phyloP scores from a whole-genome alignment of 345 rosid genomes.

The Combretum micranthum region DNA sequence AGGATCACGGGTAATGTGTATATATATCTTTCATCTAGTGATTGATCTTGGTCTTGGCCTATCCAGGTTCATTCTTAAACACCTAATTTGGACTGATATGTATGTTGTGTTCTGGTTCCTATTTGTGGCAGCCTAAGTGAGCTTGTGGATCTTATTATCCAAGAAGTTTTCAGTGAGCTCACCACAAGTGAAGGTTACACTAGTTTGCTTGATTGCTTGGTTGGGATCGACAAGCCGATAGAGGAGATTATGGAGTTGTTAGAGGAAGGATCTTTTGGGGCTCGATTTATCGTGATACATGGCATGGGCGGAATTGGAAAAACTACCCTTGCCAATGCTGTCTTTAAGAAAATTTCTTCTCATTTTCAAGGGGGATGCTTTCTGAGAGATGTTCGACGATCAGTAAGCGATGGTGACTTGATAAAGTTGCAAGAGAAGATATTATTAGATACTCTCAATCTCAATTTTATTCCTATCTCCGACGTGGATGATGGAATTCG shows the following conservation, averaged over 20 bases:
- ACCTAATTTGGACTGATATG: background rate
- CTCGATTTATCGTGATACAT: too few species aligned
- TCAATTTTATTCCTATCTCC: background rate
- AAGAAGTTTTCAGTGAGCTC: too few species aligned
- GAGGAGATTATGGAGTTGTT: background rate
- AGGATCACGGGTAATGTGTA: too few species aligned
- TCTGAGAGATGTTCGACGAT: background rate
- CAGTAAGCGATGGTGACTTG: background rate
- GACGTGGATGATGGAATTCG: background rate
- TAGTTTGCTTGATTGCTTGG: background rate
- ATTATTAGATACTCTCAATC: background rate
- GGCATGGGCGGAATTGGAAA: too few species aligned
- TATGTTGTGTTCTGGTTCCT: too few species aligned
- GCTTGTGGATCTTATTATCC: too few species aligned
- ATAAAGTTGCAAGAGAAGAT: background rate
- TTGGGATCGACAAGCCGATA: constrained; percentile 5
- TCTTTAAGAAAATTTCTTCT: background rate
- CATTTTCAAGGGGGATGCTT: background rate
- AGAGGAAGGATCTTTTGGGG: too few species aligned
- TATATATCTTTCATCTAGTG: background rate
- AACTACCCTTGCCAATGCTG: too few species aligned
- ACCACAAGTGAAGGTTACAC: background rate
- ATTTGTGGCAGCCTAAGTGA: too few species aligned
- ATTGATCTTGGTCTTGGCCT: background rate
- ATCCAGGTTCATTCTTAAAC: background rate